Evolutionary conservation across 805 yeast species (phyloP).

Genomic region (Candida ortonii): DNA sequence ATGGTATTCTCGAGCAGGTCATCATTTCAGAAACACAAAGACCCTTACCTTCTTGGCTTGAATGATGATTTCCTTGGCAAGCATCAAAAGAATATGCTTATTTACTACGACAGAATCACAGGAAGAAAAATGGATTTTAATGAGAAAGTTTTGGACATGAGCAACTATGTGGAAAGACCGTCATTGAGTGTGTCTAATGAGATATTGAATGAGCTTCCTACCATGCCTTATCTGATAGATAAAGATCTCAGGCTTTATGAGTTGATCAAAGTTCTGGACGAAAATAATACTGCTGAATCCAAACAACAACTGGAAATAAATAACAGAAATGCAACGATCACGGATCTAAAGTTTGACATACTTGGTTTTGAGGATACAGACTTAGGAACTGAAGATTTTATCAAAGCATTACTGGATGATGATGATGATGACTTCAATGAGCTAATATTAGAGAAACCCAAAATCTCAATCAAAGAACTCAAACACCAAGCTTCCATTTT

Average conservation of each 20-base stretch:
- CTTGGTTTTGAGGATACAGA: conserved; percentile 51
- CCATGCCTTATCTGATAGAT: conserved; percentile 67
- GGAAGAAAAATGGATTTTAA: conserved; percentile 63
- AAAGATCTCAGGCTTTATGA: conserved; percentile 60
- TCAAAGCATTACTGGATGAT: conserved; percentile 40
- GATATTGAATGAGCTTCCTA: conserved; percentile 57
- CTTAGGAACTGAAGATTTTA: conserved; percentile 59
- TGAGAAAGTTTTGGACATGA: conserved; percentile 53
- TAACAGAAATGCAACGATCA: conserved; percentile 18
- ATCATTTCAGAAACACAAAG: conserved; percentile 72
- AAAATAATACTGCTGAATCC: conserved; percentile 15
- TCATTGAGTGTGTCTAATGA: conserved; percentile 54
- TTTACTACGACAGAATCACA: conserved; percentile 71
- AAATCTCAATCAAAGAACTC: conserved; percentile 23
- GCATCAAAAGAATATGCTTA: conserved; percentile 56
- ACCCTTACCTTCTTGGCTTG: conserved; percentile 71
- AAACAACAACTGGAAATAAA: conserved; percentile 19
- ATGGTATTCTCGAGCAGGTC: conserved; percentile 78
- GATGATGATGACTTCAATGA: conserved; percentile 28
- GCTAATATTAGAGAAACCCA: conserved; percentile 19
- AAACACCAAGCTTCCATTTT: conserved; percentile 26
- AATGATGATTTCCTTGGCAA: conserved; percentile 59
- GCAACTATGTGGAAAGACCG: conserved; percentile 55
- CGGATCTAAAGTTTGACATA: conserved; percentile 34
- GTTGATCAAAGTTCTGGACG: conserved; percentile 45